Conservation (phyloP, 2,329 filamentous ascomycete species). For the Cladosporium sp. region DNA sequence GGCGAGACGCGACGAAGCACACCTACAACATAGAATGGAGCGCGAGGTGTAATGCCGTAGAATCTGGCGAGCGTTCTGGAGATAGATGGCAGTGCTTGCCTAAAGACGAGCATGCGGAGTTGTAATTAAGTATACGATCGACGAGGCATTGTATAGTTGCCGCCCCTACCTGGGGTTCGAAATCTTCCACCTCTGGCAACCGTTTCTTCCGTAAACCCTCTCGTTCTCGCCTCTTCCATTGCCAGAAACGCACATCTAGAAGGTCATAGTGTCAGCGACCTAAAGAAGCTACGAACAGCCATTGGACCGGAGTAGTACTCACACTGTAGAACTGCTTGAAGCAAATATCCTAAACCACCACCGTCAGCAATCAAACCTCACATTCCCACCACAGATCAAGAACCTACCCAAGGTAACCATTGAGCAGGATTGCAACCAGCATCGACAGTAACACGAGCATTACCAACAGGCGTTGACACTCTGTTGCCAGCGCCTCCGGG, state of each 20-base stretch:
- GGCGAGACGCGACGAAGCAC: background rate
- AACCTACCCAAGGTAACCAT: slow-evolving; percentile 25
- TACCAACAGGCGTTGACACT: slow-evolving; percentile 15
- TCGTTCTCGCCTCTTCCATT: slow-evolving; percentile 12
- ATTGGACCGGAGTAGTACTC: background rate
- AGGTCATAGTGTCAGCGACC: background rate
- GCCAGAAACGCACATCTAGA: slow-evolving; percentile 11
- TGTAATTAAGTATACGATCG: background rate
- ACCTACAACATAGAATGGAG: background rate
- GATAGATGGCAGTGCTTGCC: background rate
- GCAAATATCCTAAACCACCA: background rate
- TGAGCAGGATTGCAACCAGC: slow-evolving; percentile 25
- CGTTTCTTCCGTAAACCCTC: background rate
- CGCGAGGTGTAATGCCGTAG: background rate
- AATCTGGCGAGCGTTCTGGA: background rate
- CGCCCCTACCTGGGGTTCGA: slow-evolving; percentile 7
- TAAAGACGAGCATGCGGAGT: background rate
- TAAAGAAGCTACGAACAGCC: too few relatives aligned
- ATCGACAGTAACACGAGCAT: slow-evolving; percentile 20
- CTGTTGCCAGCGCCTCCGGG: slow-evolving; percentile 17
- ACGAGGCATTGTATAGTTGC: background rate
- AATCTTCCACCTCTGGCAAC: slow-evolving; percentile 16
- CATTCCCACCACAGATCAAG: background rate
- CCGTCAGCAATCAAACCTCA: background rate
- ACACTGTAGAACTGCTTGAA: slow-evolving; percentile 19